Percentiles rank a stretch among this genome's conserved stretches.
Evolutionary conservation across 768 basidiomycete genomes (phyloP).

Genomic region (Tricholoma matsutake): DNA sequence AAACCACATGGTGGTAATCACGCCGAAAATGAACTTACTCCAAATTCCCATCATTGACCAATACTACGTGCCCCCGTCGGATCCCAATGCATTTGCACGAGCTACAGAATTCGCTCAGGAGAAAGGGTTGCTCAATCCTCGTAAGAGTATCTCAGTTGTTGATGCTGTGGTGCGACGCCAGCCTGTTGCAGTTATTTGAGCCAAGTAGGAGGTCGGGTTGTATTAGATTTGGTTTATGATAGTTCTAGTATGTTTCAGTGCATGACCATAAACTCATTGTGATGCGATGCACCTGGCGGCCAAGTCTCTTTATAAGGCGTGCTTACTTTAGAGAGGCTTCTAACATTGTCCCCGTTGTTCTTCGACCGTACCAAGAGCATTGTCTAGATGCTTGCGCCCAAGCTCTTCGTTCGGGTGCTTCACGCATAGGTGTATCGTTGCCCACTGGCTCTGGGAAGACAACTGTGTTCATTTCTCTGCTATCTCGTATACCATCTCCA

Average conservation of each 20-base stretch:
- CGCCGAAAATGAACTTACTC: constrained; percentile 91
- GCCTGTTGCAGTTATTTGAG: background rate
- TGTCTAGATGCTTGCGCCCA: constrained; percentile 76
- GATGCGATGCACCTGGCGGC: background rate
- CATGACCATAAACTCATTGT: background rate
- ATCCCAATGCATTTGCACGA: constrained; percentile 66
- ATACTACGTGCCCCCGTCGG: constrained; percentile 85
- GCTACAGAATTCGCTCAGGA: constrained; percentile 82
- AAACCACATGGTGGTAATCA: constrained; percentile 93
- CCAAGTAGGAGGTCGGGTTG: background rate
- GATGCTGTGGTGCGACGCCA: background rate
- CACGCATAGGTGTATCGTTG: constrained; percentile 79
- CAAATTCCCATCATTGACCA: constrained; percentile 95
- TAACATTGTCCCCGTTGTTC: constrained; percentile 24
- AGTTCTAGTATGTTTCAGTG: background rate
- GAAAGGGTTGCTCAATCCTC: constrained; percentile 78
- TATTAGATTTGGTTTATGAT: background rate
- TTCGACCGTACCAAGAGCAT: constrained; percentile 87
- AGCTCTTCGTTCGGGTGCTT: constrained; percentile 63
- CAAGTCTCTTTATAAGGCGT: background rate
- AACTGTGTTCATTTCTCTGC: constrained; percentile 82
- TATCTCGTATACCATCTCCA: constrained; percentile 58
- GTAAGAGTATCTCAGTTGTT: constrained; percentile 28
- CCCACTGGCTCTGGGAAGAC: constrained; percentile 91
- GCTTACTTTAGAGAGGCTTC: background rate